Evolutionary conservation across 2,329 filamentous ascomycete species (phyloP).

Genomic region (Ophiocordyceps camponoti-floridani): DNA sequence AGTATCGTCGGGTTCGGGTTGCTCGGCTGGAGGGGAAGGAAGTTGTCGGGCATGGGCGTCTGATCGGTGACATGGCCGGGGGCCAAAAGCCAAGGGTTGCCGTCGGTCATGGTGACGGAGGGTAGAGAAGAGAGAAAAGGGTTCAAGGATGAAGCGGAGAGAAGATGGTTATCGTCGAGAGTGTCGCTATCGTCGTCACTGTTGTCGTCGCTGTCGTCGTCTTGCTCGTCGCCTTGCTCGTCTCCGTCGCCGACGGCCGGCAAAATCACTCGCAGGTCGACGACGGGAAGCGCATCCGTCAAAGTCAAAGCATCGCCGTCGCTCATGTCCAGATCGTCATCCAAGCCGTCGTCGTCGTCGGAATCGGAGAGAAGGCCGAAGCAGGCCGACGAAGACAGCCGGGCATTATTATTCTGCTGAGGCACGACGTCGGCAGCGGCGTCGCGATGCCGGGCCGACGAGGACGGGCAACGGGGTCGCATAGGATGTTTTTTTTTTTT

Average conservation of each 20-base stretch:
- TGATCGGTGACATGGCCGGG: no score
- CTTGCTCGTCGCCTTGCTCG: background rate
- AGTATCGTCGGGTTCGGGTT: slow-evolving; percentile 19
- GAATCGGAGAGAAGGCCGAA: background rate
- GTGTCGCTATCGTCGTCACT: background rate
- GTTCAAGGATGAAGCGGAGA: background rate
- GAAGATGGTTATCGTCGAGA: background rate
- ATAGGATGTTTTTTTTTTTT: no score
- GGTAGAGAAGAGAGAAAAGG: background rate
- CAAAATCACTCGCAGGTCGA: background rate
- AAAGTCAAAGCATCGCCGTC: slow-evolving; percentile 6
- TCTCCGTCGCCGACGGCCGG: background rate
- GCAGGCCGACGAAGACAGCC: background rate
- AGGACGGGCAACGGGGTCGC: no score
- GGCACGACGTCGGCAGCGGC: no score
- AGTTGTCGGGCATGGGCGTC: background rate
- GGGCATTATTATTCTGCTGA: background rate
- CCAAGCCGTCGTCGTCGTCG: background rate
- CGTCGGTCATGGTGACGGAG: background rate
- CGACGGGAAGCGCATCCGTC: slow-evolving; percentile 11
- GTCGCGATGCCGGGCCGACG: no score
- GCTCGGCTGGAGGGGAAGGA: slow-evolving; percentile 9
- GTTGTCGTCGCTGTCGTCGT: slow-evolving; percentile 1
- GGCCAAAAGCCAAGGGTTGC: no score
- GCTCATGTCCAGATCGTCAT: slow-evolving; percentile 14